phyloP scores from a whole-genome alignment of 2,329 filamentous ascomycete species.

The Exophiala phaeomuriformis region DNA sequence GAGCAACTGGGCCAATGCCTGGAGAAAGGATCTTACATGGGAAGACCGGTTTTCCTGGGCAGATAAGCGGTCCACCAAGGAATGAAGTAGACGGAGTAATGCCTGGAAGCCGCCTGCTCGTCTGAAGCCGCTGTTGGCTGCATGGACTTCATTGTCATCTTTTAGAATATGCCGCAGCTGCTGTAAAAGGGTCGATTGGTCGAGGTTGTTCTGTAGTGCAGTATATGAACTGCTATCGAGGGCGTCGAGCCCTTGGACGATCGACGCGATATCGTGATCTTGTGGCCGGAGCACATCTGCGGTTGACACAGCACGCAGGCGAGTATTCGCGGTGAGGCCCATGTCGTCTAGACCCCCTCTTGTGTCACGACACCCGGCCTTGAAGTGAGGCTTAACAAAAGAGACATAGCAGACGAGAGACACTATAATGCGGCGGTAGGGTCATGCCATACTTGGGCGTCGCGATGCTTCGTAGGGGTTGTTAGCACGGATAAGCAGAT shows the following conservation, averaged over 20 bases:
- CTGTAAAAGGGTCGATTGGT: constrained; percentile 52
- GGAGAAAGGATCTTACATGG: constrained; percentile 49
- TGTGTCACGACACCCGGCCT: constrained; percentile 3
- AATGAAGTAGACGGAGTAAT: constrained; percentile 61
- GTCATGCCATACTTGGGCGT: constrained; percentile 2
- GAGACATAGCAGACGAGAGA: constrained; percentile 3
- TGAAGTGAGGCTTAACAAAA: constrained; percentile 7
- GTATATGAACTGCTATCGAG: constrained; percentile 30
- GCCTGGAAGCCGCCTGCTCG: constrained; percentile 70
- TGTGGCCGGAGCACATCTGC: constrained; percentile 21
- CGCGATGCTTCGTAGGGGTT: neutral
- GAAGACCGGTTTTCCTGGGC: constrained; percentile 28
- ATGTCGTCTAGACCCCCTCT: constrained; percentile 20
- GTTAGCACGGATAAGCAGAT: constrained; percentile 6
- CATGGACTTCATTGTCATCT: constrained; percentile 43
- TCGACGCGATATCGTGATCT: constrained; percentile 23
- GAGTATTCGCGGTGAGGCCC: constrained; percentile 20
- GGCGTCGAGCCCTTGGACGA: constrained; percentile 29
- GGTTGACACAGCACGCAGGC: constrained; percentile 24
- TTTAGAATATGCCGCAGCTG: constrained; percentile 60
- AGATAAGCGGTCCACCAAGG: constrained; percentile 69
- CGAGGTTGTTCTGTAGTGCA: constrained; percentile 32
- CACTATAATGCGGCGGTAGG: neutral
- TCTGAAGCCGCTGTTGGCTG: constrained; percentile 72
- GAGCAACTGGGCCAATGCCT: constrained; percentile 51